These are phyloP conservation scores for Salix suchowensis DNA, from an alignment of 345 rosid species.

Conservation along the genomic window DNA sequence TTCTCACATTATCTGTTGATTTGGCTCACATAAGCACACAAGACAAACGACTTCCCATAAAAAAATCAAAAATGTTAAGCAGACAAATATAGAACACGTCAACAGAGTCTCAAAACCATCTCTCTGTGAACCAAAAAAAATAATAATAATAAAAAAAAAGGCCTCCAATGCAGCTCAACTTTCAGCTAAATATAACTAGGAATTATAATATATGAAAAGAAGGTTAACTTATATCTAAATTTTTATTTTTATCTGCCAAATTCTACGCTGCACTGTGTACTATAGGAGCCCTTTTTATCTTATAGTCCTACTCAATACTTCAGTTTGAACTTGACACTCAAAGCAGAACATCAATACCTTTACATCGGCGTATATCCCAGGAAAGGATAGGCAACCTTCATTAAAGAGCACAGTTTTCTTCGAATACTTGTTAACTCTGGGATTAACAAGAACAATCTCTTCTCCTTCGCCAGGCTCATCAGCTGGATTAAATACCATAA, in stretches of 20 bases:
- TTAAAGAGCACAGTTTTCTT: constrained; percentile 55
- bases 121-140: neutral
- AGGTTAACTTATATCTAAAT: neutral
- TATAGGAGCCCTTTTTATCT: no score
- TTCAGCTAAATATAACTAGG: neutral
- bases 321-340: neutral
- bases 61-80: neutral
- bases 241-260: no score
- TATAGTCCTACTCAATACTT: no score
- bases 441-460: constrained; percentile 87
- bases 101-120: neutral
- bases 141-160: no score
- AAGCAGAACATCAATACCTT: constrained; percentile 37
- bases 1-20: no score
- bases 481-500: constrained; percentile 89
- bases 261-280: no score
- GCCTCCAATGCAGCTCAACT: neutral
- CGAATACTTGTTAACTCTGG: constrained; percentile 63
- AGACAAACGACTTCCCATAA: no score
- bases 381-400: constrained; percentile 94
- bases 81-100: neutral
- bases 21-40: no score
- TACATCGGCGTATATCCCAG: constrained; percentile 80
- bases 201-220: neutral
- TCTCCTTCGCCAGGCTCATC: constrained; percentile 78